Base-by-base conservation (phyloP, 2,329 filamentous ascomycete genomes). In the Beauveria rudraprayagi region DNA sequence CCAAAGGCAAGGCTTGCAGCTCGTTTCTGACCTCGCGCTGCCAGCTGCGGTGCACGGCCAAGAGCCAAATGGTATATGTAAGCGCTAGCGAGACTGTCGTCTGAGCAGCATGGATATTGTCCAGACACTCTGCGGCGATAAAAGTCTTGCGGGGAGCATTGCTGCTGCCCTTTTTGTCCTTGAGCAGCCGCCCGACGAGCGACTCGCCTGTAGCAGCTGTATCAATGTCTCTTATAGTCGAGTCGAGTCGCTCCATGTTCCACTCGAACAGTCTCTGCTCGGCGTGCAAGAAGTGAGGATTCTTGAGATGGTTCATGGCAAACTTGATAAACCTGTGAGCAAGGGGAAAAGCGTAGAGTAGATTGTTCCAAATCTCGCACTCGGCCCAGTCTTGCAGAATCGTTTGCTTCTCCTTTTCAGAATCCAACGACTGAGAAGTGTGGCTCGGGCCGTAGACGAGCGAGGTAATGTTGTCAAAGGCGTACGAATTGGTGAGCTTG, bases 91-190 rank as follows among this genome's bases (percentile, higher is more conserved):
- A 56, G 4, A 56, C 54, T 2, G 54, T 56, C 10, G 54, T 56
- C 41, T 56, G 54, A 10, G 54, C 54, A 11, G 54, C 54, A 17
- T 56, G 54, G n/a, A 56, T 56, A n/a, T 56, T 56, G 43, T 56
- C 54, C 2, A 56, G 54, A 37, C 54, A 56, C 43, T 56, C 54
- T 16, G 54, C 54, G 2, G 54, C 54, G 7, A 56, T n/a, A 3
- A 56, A 24, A 0, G 43, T 56, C 54, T 37, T 56, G n/a, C 54
- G 54, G 14, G 54, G 54, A 6, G 26, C 43, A 14, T 34, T 44
- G 14, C 14, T 44, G 14, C 14, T 26, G 28, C 43, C 54, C 14
- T 34, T 47, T 17, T 56, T 37, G n/a, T 48, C 54, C 30, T 37
- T 37, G 28, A 56, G 43, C 17, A 56, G 54, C 10, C 54, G 54